Base-by-base conservation (phyloP, 2,329 filamentous ascomycete species). In the Phialophora tarda region DNA sequence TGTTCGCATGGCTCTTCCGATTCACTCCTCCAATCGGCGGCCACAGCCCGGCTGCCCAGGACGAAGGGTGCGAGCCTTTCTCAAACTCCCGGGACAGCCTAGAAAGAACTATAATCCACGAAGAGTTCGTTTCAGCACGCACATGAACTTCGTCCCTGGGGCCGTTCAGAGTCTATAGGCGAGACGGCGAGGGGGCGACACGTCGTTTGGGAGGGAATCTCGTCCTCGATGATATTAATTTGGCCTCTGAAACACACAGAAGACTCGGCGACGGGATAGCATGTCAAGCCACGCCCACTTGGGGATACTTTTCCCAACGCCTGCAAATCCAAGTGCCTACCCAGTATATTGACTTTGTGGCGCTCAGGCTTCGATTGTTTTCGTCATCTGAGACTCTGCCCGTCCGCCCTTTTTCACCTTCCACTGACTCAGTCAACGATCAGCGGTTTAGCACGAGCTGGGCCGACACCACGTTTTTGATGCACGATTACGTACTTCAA, bases 101-200 rank as follows among this genome's bases (percentile, higher is more conserved):
- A 56, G 50, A 56, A 26, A 56, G 24, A 21, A 55, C 24, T 23
- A 30, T 14, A 32, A 32, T 34, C 38, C 7, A 26, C 12, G 38
- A 54, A 23, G 24, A 23, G 56, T 59, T 64, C 62, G 62, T 59
- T 64, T 64, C 62, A n/a, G 17, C 38, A n/a, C 14, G 17, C 38
- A 59, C 38, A 64, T 12, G 28, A 17, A 32, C n/a, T 23, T 32
- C 28, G 8, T 4, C 28, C 28, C 26, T n/a, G 6, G 38, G 1
- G 17, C 53, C 14, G 53, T 56, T n/a, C 53, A 56, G 53, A 30
- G 21, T 34, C 30, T 61, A 30, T 51, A 54, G 48, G 57, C 57
- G 57, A 59, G 41, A 30, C 21, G 30, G 24, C 21, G 48, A 51
- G 8, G 17, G 11, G 48, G 21, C 48, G 48, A 28, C 48, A 51